These are phyloP conservation scores for Volvox africanus DNA, from an alignment of 139 green algal species.

Conservation along the genomic window DNA sequence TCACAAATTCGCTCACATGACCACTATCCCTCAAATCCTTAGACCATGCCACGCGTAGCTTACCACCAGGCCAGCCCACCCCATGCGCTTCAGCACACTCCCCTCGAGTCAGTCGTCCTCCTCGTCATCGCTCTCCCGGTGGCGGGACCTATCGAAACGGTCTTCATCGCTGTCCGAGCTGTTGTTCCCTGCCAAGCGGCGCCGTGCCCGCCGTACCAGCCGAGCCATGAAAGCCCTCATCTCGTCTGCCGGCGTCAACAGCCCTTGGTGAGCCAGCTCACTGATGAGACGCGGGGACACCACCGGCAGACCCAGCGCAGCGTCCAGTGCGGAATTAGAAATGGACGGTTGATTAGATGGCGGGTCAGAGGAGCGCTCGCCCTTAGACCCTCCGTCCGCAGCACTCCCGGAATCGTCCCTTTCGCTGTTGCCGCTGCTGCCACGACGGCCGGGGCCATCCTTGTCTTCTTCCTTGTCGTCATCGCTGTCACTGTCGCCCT, in stretches of 20 bases:
- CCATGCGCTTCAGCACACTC: neutral
- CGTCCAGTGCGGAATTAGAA: neutral
- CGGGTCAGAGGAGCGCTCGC: neutral
- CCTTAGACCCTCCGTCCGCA: neutral
- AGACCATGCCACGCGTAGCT: neutral
- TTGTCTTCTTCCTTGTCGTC: neutral
- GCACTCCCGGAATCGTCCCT: neutral
- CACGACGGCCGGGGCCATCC: neutral
- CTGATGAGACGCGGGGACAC: neutral
- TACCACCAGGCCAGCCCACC: neutral
- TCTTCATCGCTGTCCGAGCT: neutral
- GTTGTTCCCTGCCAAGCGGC: neutral
- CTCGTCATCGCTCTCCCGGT: neutral
- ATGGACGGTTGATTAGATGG: neutral
- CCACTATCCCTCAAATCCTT: neutral
- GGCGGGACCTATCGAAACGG: too few species aligned
- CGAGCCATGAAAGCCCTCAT: constrained; percentile 12
- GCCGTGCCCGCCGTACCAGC: neutral
- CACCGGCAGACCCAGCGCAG: constrained; percentile 32
- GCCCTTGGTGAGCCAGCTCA: neutral
- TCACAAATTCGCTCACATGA: neutral
- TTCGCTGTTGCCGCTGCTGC: neutral
- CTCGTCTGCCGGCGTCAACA: constrained; percentile 25
- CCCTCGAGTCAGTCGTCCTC: neutral
- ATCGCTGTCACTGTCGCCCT: neutral